Base-by-base conservation (phyloP, 2,329 filamentous ascomycete species). In the Cercospora brassicicola region DNA sequence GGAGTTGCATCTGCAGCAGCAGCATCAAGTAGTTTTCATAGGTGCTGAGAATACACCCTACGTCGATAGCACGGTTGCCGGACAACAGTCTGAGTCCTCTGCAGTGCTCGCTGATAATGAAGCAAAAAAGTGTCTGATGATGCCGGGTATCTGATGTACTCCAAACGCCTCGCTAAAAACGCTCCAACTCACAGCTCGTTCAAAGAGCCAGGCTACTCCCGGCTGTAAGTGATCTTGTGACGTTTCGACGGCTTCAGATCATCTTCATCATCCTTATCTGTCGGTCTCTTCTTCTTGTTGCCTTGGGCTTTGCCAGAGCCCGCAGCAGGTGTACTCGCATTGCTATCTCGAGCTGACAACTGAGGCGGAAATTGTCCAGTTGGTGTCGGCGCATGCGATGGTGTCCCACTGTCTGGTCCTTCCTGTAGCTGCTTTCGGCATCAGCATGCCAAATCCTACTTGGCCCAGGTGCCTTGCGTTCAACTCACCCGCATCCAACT, bases 171-270 rank as follows among this genome's bases (percentile, higher is more conserved):
- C 56, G 69, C 71, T 73, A 26, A 33, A 56, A 72, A 71, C 65
- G 66, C 67, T 70, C 11, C 42, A 26, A 66, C 11, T 23, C 56
- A 57, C n/a, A 23, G 9, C 20, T 31, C 20, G 18, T 31, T 31
- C 18, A 45, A 80, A 18, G 18, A 20, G 30, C 4, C 15, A 33
- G 15, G 18, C 30, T 77, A 82, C 61, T 84, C 82, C 63, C 82
- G 74, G 20, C 80, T 81, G 71, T 84, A 85, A n/a, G 80, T 81
- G 61, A 85, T 84, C 76, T 85, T 85, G 30, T 81, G 79, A 65
- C 83, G 77, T 77, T 85, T 85, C 42, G 73, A 73, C 2, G 79
- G 76, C 73, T 83, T 84, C 30, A 75, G 75, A 51, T 83, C 81
- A 1, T 81, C 79, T 33, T 84, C 83, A 5, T 84, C 82, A 31